Conservation (phyloP, 768 basidiomycete species). For the Boletus rubroflammeus region DNA sequence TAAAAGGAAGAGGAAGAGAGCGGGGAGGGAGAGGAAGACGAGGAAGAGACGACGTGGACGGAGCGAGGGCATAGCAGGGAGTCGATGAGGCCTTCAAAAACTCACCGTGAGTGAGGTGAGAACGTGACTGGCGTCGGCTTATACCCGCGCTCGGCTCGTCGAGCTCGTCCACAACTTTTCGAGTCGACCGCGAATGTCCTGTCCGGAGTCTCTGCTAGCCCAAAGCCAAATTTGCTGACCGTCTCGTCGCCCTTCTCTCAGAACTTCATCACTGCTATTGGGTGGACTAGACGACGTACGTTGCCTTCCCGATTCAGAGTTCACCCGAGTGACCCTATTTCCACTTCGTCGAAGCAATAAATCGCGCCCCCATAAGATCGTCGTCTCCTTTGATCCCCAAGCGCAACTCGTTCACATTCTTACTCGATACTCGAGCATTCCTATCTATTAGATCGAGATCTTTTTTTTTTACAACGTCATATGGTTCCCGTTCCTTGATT, state of each 20-base stretch:
- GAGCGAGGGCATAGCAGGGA: constrained; percentile 13
- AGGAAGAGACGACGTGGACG: constrained; percentile 47
- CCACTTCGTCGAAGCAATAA: background rate
- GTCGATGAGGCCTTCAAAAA: too few relatives aligned
- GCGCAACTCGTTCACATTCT: too few relatives aligned
- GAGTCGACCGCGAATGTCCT: too few relatives aligned
- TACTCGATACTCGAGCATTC: too few relatives aligned
- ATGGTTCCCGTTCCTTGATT: background rate
- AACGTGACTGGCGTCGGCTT: background rate
- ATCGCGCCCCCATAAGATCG: background rate
- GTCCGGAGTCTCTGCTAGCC: too few relatives aligned
- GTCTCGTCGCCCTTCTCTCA: background rate
- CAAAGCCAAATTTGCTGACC: too few relatives aligned
- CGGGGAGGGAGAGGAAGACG: constrained; percentile 35
- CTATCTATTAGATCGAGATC: too few relatives aligned
- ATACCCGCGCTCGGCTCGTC: background rate
- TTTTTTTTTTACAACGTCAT: too few relatives aligned
- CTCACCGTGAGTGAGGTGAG: too few relatives aligned
- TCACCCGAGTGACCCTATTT: background rate
- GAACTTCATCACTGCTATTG: background rate
- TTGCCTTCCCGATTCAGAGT: background rate
- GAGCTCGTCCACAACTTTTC: too few relatives aligned
- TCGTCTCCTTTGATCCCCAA: background rate
- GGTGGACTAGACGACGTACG: too few relatives aligned
- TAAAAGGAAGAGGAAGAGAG: constrained; percentile 37